A percentile compares a stretch with the other conserved stretches of the same genome.
phyloP scores from a whole-genome alignment of 495 filamentous ascomycete species.

The Penicillium chermesinum region DNA sequence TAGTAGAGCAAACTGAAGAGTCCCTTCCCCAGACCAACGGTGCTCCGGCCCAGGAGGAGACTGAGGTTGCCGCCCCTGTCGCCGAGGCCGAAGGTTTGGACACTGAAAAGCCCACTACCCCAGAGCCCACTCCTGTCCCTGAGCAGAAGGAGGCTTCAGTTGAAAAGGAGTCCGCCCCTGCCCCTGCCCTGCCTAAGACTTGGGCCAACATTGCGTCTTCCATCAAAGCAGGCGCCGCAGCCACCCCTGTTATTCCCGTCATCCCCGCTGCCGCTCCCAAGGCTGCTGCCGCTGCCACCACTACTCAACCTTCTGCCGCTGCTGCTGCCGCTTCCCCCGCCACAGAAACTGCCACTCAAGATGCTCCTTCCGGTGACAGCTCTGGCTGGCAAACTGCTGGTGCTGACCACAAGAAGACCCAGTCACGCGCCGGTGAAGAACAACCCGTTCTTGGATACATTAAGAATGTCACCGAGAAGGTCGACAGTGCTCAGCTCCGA shows the following conservation, averaged over 20 bases:
- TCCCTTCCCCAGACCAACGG: slow-evolving; percentile 39
- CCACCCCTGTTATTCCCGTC: slow-evolving; percentile 36
- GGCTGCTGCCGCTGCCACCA: slow-evolving; percentile 31
- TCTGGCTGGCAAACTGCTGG: slow-evolving; percentile 79
- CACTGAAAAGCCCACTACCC: slow-evolving; percentile 49
- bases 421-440: slow-evolving; percentile 62
- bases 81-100: slow-evolving; percentile 46
- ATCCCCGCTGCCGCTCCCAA: slow-evolving; percentile 37
- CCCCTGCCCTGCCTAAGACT: slow-evolving; percentile 63
- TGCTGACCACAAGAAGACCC: slow-evolving; percentile 69
- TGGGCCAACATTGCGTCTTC: slow-evolving; percentile 77
- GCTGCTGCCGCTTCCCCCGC: slow-evolving; percentile 32
- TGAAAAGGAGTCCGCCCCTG: slow-evolving; percentile 45
- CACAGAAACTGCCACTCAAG: slow-evolving; percentile 34
- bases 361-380: slow-evolving; percentile 41
- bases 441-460: slow-evolving; percentile 76
- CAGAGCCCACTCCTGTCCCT: slow-evolving; percentile 41
- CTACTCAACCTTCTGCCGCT: slow-evolving; percentile 30
- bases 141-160: slow-evolving; percentile 45
- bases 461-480: slow-evolving; percentile 86
- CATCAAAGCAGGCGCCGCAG: slow-evolving; percentile 25
- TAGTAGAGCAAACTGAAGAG: slow-evolving; percentile 26
- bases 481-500: slow-evolving; percentile 63
- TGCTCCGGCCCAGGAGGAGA: slow-evolving; percentile 29
- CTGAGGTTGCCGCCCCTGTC: slow-evolving; percentile 28